These are phyloP conservation scores for Choiromyces venosus DNA, from an alignment of 495 filamentous ascomycete genomes.

Conservation along the genomic window DNA sequence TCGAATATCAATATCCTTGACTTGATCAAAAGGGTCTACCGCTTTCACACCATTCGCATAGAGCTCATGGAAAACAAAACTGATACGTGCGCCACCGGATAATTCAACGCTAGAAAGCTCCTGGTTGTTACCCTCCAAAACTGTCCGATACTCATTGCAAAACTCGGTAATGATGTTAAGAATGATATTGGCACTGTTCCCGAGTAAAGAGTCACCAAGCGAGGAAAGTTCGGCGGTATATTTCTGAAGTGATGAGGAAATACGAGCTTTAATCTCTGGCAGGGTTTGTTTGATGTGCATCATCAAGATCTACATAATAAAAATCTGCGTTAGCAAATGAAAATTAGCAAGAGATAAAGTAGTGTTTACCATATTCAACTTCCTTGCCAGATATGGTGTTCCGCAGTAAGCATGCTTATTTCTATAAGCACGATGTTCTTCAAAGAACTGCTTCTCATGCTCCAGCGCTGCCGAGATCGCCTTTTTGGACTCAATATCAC, in stretches of 20 bases:
- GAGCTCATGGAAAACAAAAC: slow-evolving; percentile 98
- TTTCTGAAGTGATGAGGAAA: slow-evolving; percentile 84
- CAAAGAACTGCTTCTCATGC: slow-evolving; percentile 94
- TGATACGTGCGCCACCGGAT: slow-evolving; percentile 95
- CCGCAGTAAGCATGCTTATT: slow-evolving; percentile 99
- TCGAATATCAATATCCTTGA: slow-evolving; percentile 96
- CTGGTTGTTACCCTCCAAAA: slow-evolving; percentile 91
- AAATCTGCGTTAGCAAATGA: slow-evolving; percentile 15
- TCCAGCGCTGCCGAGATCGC: slow-evolving; percentile 89
- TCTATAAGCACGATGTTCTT: slow-evolving; percentile 95
- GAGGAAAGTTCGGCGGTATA: slow-evolving; percentile 74
- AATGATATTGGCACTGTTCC: slow-evolving; percentile 91
- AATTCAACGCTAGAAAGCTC: slow-evolving; percentile 91
- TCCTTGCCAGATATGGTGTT: slow-evolving; percentile 91
- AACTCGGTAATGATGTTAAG: slow-evolving; percentile 99
- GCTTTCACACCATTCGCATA: slow-evolving; percentile 98
- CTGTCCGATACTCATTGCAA: slow-evolving; percentile 90
- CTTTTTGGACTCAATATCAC: slow-evolving; percentile 96
- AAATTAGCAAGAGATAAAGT: background rate
- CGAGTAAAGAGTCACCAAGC: slow-evolving; percentile 91
- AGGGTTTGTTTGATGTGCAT: slow-evolving; percentile 99
- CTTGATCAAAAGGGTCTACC: slow-evolving; percentile 92
- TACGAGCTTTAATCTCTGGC: slow-evolving; percentile 95
- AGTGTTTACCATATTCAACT: slow-evolving; percentile 74
- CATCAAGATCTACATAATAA: slow-evolving; percentile 73